Percentiles rank a stretch among this genome's conserved stretches.
Conservation (phyloP, 2,329 filamentous ascomycete species). For the Parafenestella ontariensis region DNA sequence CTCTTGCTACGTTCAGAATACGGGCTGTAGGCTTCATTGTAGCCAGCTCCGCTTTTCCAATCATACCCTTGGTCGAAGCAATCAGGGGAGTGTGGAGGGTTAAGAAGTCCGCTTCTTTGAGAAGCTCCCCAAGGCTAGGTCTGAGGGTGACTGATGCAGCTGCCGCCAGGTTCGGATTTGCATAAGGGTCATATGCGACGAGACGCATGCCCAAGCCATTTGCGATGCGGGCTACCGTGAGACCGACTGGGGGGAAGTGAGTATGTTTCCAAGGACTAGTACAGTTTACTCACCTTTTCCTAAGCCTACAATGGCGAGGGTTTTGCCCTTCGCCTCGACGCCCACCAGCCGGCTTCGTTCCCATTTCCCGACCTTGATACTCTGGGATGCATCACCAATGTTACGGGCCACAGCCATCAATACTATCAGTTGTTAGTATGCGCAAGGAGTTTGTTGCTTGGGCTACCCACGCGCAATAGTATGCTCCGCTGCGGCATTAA, state of each 20-base stretch:
- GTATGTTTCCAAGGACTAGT: background rate
- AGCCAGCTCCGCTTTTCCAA: conserved; percentile 70
- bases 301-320: conserved; percentile 76
- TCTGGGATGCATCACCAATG: conserved; percentile 72
- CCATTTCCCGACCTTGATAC: conserved; percentile 75
- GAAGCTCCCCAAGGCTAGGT: conserved; percentile 64
- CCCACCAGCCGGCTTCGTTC: conserved; percentile 77
- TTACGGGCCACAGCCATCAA: conserved; percentile 78
- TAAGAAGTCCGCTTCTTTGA: conserved; percentile 75
- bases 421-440: conserved; percentile 52
- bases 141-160: conserved; percentile 71
- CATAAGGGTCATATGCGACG: conserved; percentile 78
- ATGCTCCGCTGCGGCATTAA: conserved; percentile 80
- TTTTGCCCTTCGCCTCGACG: conserved; percentile 79
- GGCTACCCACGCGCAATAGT: conserved; percentile 63
- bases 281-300: conserved; percentile 67
- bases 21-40: conserved; percentile 77
- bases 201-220: conserved; percentile 80
- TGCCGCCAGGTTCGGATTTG: conserved; percentile 73
- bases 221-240: conserved; percentile 81
- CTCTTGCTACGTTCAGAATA: conserved; percentile 80
- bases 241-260: conserved; percentile 63
- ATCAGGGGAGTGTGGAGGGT: conserved; percentile 83
- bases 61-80: conserved; percentile 76
- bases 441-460: background rate